Base-by-base conservation (phyloP, 805 yeast genomes). In the Saccharomycopsis oosterbeekiorum region DNA sequence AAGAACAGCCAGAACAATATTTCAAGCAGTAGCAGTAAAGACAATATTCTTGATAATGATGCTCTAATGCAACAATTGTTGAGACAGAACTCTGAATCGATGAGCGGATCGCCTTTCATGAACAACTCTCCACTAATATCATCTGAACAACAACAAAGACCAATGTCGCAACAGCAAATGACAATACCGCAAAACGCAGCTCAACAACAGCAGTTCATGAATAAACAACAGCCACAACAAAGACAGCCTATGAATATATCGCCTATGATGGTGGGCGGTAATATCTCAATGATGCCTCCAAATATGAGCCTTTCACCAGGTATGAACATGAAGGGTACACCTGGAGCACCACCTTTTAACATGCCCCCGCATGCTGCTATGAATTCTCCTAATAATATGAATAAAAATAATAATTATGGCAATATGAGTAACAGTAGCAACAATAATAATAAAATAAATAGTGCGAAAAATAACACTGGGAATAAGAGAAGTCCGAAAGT, bases 141-240 rank as follows among this genome's bases (percentile, higher is more conserved):
- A 14, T 14, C 36, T n/a, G 53, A 47, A 14, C 53, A 47, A 14
- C 65, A 63, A 47, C 69, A 64, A 54, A 64, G 61, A 11, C 69
- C 62, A 39, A 65, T 61, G 15, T 68, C 65, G 39, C 67, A 64
- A 9, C 64, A 62, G n/a, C 66, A 60, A 53, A 66, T 65, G n/a
- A 66, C 60, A 58, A 65, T 62, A 6, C 42, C 37, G 4, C 64
- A 64, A 59, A 65, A 60, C 40, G 29, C 29, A 64, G 61, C 39
- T 57, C 68, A 53, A 58, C 67, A 58, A 42, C 69, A 65, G 60
- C 69, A 57, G 56, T 37, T 29, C 34, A 29, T 29, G 34, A 29
- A 29, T 29, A 29, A 29, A 62, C 82, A 74, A 66, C 70, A 68
- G 61, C 68, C 65, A 64, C 76, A 71, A 58, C 70, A 29, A 62